Base-by-base conservation (phyloP, 306 rosid genomes). In the Morella rubra region DNA sequence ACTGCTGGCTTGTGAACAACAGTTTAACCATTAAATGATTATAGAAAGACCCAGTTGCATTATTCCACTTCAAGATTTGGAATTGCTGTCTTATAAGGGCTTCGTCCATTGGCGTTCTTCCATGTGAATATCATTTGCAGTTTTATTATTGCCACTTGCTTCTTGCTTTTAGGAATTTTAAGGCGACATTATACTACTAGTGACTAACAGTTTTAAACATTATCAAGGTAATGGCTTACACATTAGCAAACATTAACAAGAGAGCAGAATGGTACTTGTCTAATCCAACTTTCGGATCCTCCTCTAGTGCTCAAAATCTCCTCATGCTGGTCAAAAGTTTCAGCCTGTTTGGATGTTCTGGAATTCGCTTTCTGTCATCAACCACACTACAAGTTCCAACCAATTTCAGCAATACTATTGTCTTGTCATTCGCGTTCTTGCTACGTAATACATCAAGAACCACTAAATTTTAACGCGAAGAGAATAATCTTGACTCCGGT, bases 401-500 rank as follows among this genome's bases (percentile, higher is more conserved):
- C 65, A 22, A 59, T 59, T 59, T 37, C 37, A 20, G 27, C 65
- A 24, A 32, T 59, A 49, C 4, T 24, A 40, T 18, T 22, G 19
- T 32, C 19, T 15, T 7, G 20, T 55, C 46, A 18, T 41, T 65
- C 71, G 71, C 71, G 71, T 66, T 66, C 44, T 66, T 42, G 71
- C 16, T 42, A 66, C 71, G 71, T 41, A 66, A 42, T 19, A 32
- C 37, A 42, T 42, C 71, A 42, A 42, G 12, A 66, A 6, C 71
- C 71, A 42, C 51, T 18, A 5, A 66, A 44, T 37, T 64, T 64
- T 4, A 8, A 40, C 4, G 13, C 12, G 0, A 64, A 64, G 46
- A 64, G 69, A 40, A 64, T 64, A 64, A 64, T 64, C 37, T 64
- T 64, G 46, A 62, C 69, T 62, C 37, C 46, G 7, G 6, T 61